Evolutionary conservation across 1,284 basidiomycete species (phyloP).

Genomic region (Moesziomyces sp.): DNA sequence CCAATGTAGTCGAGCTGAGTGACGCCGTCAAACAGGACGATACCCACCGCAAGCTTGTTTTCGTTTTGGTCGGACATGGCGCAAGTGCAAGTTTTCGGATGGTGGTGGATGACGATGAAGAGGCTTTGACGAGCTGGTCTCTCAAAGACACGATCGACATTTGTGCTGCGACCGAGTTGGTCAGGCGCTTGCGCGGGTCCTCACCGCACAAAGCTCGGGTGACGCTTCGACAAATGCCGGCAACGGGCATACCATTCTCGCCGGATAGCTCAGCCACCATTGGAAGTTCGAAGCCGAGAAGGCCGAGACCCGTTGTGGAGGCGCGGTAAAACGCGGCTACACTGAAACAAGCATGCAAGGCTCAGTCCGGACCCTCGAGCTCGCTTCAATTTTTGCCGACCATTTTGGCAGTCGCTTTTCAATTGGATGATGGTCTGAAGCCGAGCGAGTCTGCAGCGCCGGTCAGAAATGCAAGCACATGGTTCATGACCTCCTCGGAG

Average conservation of each 20-base stretch:
- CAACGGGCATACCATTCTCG: not conserved
- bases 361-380: not conserved
- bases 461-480: constrained; percentile 13
- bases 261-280: not conserved
- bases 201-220: not conserved
- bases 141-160: not conserved
- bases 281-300: not conserved
- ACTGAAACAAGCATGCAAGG: not conserved
- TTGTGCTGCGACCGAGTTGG: not conserved
- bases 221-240: not conserved
- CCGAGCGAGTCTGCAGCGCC: not conserved
- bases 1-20: not conserved
- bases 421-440: not conserved
- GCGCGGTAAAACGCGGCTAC: not conserved
- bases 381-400: too few species aligned
- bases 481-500: constrained; percentile 13
- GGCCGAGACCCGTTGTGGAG: not conserved
- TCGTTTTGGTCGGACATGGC: not conserved
- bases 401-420: too few species aligned
- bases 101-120: not conserved
- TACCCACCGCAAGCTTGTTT: not conserved
- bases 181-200: not conserved
- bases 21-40: not conserved
- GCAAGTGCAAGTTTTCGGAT: not conserved
- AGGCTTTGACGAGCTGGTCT: too few species aligned